A percentile compares a stretch with the other conserved stretches of the same genome.
phyloP scores from a whole-genome alignment of 106 monocot genomes.

The Dioscorea dumetorum region DNA sequence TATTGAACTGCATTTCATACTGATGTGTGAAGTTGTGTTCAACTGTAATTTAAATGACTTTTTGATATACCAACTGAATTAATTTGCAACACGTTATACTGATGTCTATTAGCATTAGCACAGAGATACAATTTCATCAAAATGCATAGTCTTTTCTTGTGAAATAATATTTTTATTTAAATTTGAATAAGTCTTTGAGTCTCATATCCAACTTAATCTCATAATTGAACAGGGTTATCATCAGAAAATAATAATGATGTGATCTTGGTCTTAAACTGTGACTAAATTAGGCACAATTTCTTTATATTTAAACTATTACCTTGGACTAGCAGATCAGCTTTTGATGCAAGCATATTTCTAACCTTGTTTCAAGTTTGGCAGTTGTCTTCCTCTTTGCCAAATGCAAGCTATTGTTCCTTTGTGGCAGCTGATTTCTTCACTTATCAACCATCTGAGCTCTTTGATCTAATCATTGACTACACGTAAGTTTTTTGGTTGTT shows the following conservation, averaged over 20 bases:
- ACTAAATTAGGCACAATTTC: too few species aligned
- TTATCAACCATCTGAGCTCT: conserved; percentile 52
- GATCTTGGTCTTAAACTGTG: too few species aligned
- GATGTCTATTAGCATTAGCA: not conserved
- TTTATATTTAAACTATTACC: too few species aligned
- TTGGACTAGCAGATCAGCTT: too few species aligned
- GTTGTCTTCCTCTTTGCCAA: conserved; percentile 30
- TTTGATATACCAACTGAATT: not conserved
- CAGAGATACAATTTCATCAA: not conserved
- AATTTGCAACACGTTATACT: not conserved
- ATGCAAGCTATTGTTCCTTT: conserved; percentile 46
- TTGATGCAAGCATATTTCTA: too few species aligned
- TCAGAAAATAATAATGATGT: too few species aligned
- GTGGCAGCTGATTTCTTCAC: conserved; percentile 70
- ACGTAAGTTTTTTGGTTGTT: conserved; percentile 36
- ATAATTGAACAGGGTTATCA: too few species aligned
- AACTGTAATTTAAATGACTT: not conserved
- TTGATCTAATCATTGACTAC: conserved; percentile 89
- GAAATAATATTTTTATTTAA: too few species aligned
- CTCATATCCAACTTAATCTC: too few species aligned
- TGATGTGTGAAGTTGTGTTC: too few species aligned
- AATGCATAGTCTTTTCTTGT: not conserved
- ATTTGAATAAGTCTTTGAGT: too few species aligned
- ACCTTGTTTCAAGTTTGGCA: not conserved
- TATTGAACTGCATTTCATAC: not conserved